These are phyloP conservation scores for Talaromyces ruber DNA, from an alignment of 495 filamentous ascomycete genomes.

Conservation along the genomic window DNA sequence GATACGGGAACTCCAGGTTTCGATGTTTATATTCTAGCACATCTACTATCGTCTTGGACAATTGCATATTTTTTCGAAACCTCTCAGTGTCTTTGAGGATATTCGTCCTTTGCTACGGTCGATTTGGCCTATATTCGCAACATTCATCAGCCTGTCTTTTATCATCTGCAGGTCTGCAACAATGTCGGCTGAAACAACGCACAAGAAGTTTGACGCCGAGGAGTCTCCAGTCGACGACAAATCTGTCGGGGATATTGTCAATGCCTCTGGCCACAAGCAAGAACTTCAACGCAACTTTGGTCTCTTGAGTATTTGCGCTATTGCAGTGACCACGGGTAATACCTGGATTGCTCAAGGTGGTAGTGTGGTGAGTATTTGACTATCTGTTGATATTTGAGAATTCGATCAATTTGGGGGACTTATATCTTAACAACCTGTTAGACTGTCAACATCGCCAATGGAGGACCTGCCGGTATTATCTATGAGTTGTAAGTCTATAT, in stretches of 20 bases:
- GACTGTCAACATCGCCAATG: conserved; percentile 25
- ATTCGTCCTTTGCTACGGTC: not conserved
- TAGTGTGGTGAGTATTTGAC: conserved; percentile 26
- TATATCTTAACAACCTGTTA: not conserved
- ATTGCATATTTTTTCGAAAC: not conserved
- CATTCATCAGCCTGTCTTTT: not conserved
- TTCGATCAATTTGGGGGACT: not conserved
- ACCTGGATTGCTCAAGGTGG: conserved; percentile 53
- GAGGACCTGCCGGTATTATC: conserved; percentile 40
- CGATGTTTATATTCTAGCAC: not conserved
- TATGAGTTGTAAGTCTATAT: conserved; percentile 39
- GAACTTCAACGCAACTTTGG: conserved; percentile 54
- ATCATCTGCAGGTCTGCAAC: not conserved
- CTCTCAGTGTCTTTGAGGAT: not conserved
- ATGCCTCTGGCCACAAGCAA: conserved; percentile 50
- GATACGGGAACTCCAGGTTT: not conserved
- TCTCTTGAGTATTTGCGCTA: conserved; percentile 45
- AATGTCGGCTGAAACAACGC: not conserved
- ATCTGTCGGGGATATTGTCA: conserved; percentile 18
- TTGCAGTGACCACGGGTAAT: conserved; percentile 49
- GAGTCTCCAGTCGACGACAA: not conserved
- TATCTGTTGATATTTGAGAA: not conserved
- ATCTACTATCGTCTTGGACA: not conserved
- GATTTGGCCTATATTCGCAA: not conserved
- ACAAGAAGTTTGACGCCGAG: not conserved